Percentiles rank a stretch among this genome's conserved stretches.
Conservation (phyloP, 2,329 filamentous ascomycete species). For the Microdochium nivale region DNA sequence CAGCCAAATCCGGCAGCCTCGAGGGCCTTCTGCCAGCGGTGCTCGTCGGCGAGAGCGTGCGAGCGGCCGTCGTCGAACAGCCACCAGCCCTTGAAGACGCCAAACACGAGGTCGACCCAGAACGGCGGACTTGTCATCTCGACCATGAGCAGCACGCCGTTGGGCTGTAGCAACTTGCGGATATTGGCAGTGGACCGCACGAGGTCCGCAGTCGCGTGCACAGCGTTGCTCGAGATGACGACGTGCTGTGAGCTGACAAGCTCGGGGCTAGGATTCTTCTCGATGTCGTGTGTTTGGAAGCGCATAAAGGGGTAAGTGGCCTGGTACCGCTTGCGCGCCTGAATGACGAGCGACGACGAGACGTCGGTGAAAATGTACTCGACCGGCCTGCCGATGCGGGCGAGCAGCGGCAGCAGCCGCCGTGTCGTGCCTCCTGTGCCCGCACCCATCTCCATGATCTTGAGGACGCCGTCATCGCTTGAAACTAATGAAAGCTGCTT, state of each 20-base stretch:
- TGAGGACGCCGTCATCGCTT: constrained; percentile 9
- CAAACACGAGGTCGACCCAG: constrained; percentile 26
- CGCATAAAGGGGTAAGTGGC: constrained; percentile 16
- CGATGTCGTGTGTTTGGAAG: constrained; percentile 19
- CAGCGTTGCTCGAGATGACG: constrained; percentile 21
- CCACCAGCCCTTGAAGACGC: constrained; percentile 30
- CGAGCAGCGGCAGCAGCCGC: constrained; percentile 17
- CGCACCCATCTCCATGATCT: constrained; percentile 22
- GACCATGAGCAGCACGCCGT: constrained; percentile 23
- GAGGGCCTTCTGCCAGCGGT: constrained; percentile 15
- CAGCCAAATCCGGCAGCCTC: constrained; percentile 15
- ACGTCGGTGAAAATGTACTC: constrained; percentile 32
- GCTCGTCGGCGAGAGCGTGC: constrained; percentile 11
- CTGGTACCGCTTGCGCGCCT: constrained; percentile 14
- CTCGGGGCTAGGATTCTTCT: constrained; percentile 12
- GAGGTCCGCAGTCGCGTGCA: constrained; percentile 23
- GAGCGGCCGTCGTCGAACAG: constrained; percentile 21
- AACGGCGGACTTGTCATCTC: constrained; percentile 21
- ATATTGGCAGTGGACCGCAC: constrained; percentile 12
- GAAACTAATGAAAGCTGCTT: not conserved
- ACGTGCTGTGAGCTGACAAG: constrained; percentile 17
- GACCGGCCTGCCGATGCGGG: constrained; percentile 14
- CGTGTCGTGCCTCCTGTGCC: constrained; percentile 26
- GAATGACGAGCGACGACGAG: constrained; percentile 19
- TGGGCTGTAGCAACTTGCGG: constrained; percentile 14